Base-by-base conservation (phyloP, 306 rosid genomes). In the Geum urbanum region DNA sequence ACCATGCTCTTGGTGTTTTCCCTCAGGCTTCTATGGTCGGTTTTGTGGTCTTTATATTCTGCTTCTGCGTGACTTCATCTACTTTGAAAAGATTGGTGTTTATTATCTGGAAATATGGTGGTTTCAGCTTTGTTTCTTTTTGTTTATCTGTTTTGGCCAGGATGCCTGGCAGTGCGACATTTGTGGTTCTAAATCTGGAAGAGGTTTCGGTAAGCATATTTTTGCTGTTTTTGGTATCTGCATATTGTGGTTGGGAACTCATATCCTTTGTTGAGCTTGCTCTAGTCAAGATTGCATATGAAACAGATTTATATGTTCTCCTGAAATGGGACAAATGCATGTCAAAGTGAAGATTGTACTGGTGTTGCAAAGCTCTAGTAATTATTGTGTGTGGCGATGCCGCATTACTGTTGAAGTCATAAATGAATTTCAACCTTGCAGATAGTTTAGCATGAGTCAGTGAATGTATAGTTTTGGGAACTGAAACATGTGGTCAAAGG, bases 101-200 rank as follows among this genome's bases (percentile, higher is more conserved):
- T 65, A 6, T 46, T 7, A 48, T 14, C 39, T 9, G 2, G 61
- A 65, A 63, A 70, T 15, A 18, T 72, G 44, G 13, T 76, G 51
- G 56, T 66, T 44, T 54, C 41, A 45, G 65, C 13, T 65, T 14
- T 39, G 9, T 16, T 45, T 20, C 5, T 6, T 9, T 11, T 9
- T 50, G 60, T 10, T 58, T 58, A 51, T n/a, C 18, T 7, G 16
- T 72, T 76, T 52, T 79, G 49, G 67, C 66, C 82, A 95, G 99
- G 95, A 87, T 84, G 92, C 96, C 19, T 95, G 99, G 97, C 99
- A 87, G 7, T 95, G 99, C 37, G 99, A 87, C 78, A 82, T 95
- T 55, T 95, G 99, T 48, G 92, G 92, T 60, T 84, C 92, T 40
- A 95, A 91, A 86, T 95, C 99, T 74, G 99, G 99, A 84, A 84